Base-by-base conservation (phyloP, 2,329 filamentous ascomycete genomes). In the Hymenoscyphus infarciens region DNA sequence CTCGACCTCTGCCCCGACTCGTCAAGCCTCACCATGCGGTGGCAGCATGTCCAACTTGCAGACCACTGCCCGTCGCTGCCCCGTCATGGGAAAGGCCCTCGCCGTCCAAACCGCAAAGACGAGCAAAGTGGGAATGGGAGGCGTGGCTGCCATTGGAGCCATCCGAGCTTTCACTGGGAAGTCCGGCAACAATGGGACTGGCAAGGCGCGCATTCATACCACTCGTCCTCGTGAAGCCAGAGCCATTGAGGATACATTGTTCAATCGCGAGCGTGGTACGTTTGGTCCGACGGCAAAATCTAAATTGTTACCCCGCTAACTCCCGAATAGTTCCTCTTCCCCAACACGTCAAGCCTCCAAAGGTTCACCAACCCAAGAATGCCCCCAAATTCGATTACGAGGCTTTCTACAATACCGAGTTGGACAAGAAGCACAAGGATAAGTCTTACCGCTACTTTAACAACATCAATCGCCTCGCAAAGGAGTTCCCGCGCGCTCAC, bases 361-460 rank as follows among this genome's bases (percentile, higher is more conserved):
- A 62, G 13, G 33, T 49, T 62, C 68, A 64, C 54, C 66, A 69
- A 57, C 69, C 42, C 42, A 49, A 59, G 42, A 71, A 72, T 57
- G 65, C 77, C 52, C 81, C 82, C 63, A 91, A 87, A 73, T 99
- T 97, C 77, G 84, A 98, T 77, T 99, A 99, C 74, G 87, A 97
- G 72, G 85, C 77, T 56, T 99, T 97, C 78, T 99, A 98, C 79
- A 80, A 88, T 68, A 81, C 81, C 65, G 94, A 99, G 77, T 79
- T 99, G 70, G 92, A 97, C 72, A 98, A 97, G 85, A 99, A 99
- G 82, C 95, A 97, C 84, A 93, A 96, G 83, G 95, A 99, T 83
- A 98, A 97, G 81, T 97, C 93, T 59, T 99, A 99, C 81, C 91
- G 95, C 74, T 98, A 98, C 82, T 99, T 99, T 83, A 99, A 99